phyloP scores from a whole-genome alignment of 768 basidiomycete genomes.

The Ramaria sp. region DNA sequence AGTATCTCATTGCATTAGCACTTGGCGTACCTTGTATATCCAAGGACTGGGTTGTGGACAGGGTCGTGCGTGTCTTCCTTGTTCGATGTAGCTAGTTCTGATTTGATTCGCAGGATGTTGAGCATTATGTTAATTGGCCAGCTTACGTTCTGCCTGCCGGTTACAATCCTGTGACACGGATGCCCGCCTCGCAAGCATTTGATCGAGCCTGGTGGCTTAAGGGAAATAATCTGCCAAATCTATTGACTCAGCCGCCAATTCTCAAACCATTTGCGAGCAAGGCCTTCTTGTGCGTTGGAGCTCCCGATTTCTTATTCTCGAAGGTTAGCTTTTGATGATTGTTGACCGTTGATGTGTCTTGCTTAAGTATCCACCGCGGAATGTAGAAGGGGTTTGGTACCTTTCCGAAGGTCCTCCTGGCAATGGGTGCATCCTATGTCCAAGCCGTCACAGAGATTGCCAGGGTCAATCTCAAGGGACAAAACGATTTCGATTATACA shows the following conservation, averaged over 20 bases:
- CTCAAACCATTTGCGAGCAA: conserved; percentile 45
- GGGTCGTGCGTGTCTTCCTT: conserved; percentile 18
- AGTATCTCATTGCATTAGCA: conserved; percentile 73
- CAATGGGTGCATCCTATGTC: conserved; percentile 67
- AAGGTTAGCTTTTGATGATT: conserved; percentile 13
- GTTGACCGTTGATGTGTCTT: not conserved
- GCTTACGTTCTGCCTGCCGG: conserved; percentile 48
- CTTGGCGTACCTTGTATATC: conserved; percentile 78
- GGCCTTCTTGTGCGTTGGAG: conserved; percentile 50
- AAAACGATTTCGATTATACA: conserved; percentile 44
- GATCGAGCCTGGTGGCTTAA: conserved; percentile 40
- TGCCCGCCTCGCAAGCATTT: conserved; percentile 32
- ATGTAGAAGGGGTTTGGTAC: conserved; percentile 28
- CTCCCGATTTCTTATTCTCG: conserved; percentile 33
- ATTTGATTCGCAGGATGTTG: not conserved
- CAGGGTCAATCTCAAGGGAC: conserved; percentile 27
- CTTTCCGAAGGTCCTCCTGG: conserved; percentile 57
- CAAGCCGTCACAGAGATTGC: conserved; percentile 48
- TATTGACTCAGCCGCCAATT: conserved; percentile 47
- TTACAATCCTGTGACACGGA: conserved; percentile 29
- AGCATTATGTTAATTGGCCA: conserved; percentile 43
- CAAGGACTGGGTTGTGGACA: conserved; percentile 37
- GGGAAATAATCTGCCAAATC: conserved; percentile 42
- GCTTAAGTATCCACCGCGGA: not conserved
- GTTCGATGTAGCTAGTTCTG: not conserved